Evolutionary conservation across 306 rosid genomes (phyloP).

Genomic region (Cajanus cajan): DNA sequence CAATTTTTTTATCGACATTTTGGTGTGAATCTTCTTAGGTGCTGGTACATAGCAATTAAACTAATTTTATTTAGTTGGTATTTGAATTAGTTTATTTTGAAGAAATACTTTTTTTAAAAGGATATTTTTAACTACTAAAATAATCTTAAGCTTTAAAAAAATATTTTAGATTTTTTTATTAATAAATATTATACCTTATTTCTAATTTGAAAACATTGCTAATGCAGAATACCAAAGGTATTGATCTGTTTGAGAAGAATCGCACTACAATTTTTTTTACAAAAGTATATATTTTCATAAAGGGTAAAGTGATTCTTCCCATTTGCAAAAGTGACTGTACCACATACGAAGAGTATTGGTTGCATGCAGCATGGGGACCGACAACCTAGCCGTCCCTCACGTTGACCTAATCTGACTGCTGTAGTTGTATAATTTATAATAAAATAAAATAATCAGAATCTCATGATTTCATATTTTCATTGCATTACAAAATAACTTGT

Average conservation of each 20-base stretch:
- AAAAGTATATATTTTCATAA: not conserved
- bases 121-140: too few relatives aligned
- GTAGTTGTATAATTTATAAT: not conserved
- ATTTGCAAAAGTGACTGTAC: not conserved
- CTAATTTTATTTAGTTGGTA: too few relatives aligned
- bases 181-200: not conserved
- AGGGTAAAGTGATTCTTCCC: constrained; percentile 1
- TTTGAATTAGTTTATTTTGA: too few relatives aligned
- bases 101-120: too few relatives aligned
- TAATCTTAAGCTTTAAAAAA: too few relatives aligned
- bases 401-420: constrained; percentile 42
- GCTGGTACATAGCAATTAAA: too few relatives aligned
- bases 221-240: too few relatives aligned
- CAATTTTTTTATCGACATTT: too few relatives aligned
- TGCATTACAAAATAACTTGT: not conserved
- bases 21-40: too few relatives aligned
- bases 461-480: not conserved
- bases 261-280: too few relatives aligned
- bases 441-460: not conserved
- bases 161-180: too few relatives aligned
- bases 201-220: not conserved
- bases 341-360: not conserved
- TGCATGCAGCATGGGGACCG: constrained; percentile 41
- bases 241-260: too few relatives aligned
- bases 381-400: constrained; percentile 26